Evolutionary conservation across 2,329 filamentous ascomycete genomes (phyloP).

Genomic region (Botrytis cinerea): DNA sequence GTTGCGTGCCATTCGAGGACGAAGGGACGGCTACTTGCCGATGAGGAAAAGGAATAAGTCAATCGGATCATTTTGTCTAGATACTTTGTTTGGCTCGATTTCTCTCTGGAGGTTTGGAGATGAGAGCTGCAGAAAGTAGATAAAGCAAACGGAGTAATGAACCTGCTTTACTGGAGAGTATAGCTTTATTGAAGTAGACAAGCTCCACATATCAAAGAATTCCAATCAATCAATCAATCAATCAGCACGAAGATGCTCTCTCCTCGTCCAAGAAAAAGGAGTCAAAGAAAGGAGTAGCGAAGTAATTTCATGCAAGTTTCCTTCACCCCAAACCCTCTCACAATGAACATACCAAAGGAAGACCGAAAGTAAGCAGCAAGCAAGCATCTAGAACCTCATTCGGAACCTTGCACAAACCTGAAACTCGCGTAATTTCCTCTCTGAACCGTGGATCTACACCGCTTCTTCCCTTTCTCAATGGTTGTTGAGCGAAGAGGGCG

Average conservation of each 20-base stretch:
- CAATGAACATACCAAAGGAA: slow-evolving; percentile 16
- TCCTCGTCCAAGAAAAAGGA: not conserved
- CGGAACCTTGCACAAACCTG: slow-evolving; percentile 27
- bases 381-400: slow-evolving; percentile 26
- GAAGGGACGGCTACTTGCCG: slow-evolving; percentile 20
- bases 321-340: not conserved
- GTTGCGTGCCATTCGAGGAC: not conserved
- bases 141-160: not conserved
- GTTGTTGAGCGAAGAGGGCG: slow-evolving; percentile 20
- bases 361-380: not conserved
- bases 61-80: not conserved
- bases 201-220: not conserved
- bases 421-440: slow-evolving; percentile 30
- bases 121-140: not conserved
- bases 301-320: not conserved
- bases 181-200: not conserved
- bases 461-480: slow-evolving; percentile 34
- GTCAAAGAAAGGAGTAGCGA: not conserved
- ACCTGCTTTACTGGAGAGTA: not conserved
- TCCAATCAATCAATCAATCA: not conserved
- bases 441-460: slow-evolving; percentile 33
- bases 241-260: not conserved
- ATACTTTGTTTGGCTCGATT: not conserved
- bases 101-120: not conserved
- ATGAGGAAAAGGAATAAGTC: not conserved